Conservation (phyloP, 805 yeast species). For the Kregervanrija fluxuum region DNA sequence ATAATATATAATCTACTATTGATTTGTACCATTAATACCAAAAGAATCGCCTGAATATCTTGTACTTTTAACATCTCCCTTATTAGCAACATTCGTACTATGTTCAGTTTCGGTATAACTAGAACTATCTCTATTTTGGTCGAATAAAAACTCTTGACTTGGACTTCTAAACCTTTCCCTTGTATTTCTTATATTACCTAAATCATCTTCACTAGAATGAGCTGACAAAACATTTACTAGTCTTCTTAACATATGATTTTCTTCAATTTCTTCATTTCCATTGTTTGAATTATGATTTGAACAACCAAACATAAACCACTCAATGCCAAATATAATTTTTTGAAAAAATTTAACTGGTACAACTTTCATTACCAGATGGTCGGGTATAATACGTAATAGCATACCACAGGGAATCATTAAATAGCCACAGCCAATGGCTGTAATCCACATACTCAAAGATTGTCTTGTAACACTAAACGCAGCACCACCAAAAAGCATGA, state of each 20-base stretch:
- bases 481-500: slow-evolving; percentile 96
- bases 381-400: slow-evolving; percentile 75
- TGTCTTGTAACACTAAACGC: slow-evolving; percentile 81
- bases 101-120: slow-evolving; percentile 1
- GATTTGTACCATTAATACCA: too few species aligned
- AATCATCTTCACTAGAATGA: too few species aligned
- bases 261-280: not conserved
- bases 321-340: slow-evolving; percentile 13
- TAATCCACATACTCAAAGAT: slow-evolving; percentile 84
- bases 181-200: too few species aligned
- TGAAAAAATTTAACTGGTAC: slow-evolving; percentile 59
- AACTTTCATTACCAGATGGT: slow-evolving; percentile 54
- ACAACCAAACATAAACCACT: slow-evolving; percentile 13
- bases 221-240: not conserved
- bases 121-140: not conserved
- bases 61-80: too few species aligned
- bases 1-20: not conserved
- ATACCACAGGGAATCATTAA: slow-evolving; percentile 75
- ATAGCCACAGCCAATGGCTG: slow-evolving; percentile 76
- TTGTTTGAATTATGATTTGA: not conserved
- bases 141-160: slow-evolving; percentile 7
- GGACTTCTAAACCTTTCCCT: not conserved
- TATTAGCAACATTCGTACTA: not conserved
- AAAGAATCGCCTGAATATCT: too few species aligned
- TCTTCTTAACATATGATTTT: slow-evolving; percentile 3